Evolutionary conservation across 495 filamentous ascomycete species (phyloP), one percentile per base, ranked within the genome.

Genomic region (Penicillium dipodomyicola): DNA sequence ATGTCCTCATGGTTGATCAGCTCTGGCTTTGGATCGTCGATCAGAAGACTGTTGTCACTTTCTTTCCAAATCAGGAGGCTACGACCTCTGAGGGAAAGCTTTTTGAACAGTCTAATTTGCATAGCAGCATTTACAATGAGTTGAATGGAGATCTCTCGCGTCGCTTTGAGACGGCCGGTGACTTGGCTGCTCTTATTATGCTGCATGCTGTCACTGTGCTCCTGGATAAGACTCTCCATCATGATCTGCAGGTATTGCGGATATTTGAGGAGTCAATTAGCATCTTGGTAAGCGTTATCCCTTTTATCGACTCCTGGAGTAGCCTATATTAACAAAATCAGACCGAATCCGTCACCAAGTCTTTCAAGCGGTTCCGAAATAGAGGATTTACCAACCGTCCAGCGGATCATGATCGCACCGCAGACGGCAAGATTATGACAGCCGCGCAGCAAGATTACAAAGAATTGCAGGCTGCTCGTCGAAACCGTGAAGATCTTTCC

Each of bases 1-100:
- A 86, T 59, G 78, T 87, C 15, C 71, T 88, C 12, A 87, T 88
- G 84, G 84, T 89, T 8, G 85, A 88, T 57, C 84, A 87, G 56
- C 71, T 89, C 5, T 88, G 85, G 86, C 65, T 87, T 1, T 89
- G 84, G 83, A 80, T 85, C 14, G 78, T 87, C 6, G 78, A 87
- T 54, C 73, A 74, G 23, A 83, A 81, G 75, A 84, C 80, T 2
- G 60, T 86, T 32, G 70, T 80, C 9, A 85, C 84, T 0, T 86
- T 84, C 65, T 86, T 86, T 56, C 80, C 83, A 1, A 68, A 71
- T 15, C 72, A 74, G 43, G 69, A 75, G 42, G 65, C 72, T 5
- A 73, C 69, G 2, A 77, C 67, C 0, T 72, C 70, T 1, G 82
- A 85, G 52, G 83, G 78, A 0, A 82, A 80, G 14, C 60, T 85